Evolutionary conservation across 768 basidiomycete genomes (phyloP).

Genomic region (Podaxis sp.): DNA sequence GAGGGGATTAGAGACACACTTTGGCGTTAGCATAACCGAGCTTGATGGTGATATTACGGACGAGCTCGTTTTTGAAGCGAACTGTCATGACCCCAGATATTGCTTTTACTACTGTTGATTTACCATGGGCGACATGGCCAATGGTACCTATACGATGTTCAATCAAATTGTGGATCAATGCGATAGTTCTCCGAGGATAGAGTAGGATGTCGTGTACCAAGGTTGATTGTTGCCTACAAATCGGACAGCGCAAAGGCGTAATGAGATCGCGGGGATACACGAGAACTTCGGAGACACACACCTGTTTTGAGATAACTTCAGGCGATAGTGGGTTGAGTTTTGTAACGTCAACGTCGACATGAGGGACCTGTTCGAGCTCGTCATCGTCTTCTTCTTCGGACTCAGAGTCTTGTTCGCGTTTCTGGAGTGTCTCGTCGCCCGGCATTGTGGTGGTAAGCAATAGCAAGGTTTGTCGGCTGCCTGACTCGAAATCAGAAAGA

Average conservation of each 20-base stretch:
- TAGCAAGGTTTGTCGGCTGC: slow-evolving; percentile 9
- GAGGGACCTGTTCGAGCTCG: slow-evolving; percentile 51
- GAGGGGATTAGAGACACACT: slow-evolving; percentile 43
- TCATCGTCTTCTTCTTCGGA: slow-evolving; percentile 64
- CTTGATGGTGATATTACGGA: slow-evolving; percentile 99
- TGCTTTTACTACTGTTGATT: slow-evolving; percentile 96
- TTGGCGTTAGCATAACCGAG: slow-evolving; percentile 99
- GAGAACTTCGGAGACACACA: slow-evolving; percentile 31
- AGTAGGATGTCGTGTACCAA: slow-evolving; percentile 52
- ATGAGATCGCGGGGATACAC: neutral
- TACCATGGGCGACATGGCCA: slow-evolving; percentile 98
- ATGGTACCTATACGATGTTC: slow-evolving; percentile 75
- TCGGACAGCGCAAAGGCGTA: neutral
- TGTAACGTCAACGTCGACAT: slow-evolving; percentile 76
- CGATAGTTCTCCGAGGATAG: neutral
- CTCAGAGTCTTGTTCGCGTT: slow-evolving; percentile 70
- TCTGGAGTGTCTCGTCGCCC: slow-evolving; percentile 66
- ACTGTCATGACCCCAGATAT: slow-evolving; percentile 99
- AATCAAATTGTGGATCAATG: slow-evolving; percentile 16
- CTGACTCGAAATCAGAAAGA: slow-evolving; percentile 13
- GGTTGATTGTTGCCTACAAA: slow-evolving; percentile 91
- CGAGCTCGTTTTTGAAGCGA: slow-evolving; percentile 98
- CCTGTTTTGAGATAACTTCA: slow-evolving; percentile 90
- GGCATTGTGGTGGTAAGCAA: slow-evolving; percentile 45
- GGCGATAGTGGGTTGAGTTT: slow-evolving; percentile 87